Base-by-base conservation (phyloP, 1,139 yeast species). In the Hyphopichia buzzinii region DNA sequence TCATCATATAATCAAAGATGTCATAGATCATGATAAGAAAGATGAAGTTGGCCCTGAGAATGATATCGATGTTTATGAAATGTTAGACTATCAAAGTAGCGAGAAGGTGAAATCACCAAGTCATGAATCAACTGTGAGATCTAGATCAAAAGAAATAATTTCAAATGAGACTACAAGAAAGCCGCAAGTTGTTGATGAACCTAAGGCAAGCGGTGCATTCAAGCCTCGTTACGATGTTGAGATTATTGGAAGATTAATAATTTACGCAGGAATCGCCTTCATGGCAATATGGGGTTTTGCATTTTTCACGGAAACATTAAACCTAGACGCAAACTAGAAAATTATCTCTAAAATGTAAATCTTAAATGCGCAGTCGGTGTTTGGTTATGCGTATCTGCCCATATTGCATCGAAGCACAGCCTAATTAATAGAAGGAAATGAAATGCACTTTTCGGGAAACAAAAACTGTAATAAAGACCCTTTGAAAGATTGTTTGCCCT, bases 191-290 rank as follows among this genome's bases (percentile, higher is more conserved):
- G 23, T 7, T 7, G 40, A 29, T 25, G 28, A 29, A 21, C 35
- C 43, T 2, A 41, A 41, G 8, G 43, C 45, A 21, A 62, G 71
- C 39, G 74, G 71, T 4, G 81, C 66, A 30, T 78, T 62, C 54
- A 68, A 58, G 51, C 66, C 78, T 8, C 65, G 89, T 37, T 82
- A 80, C 50, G 92, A 84, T 43, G 81, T 84, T 22, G 90, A 83
- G 45, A 84, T 84, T 13, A 64, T 85, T 30, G 87, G 92, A 10
- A 69, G 90, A 49, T 57, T 85, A 40, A 64, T 83, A 14, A 84
- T 86, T 1, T 88, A 88, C 56, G 80, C 84, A 3, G 95, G 95
- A 0, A 76, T 87, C 19, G 68, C 87, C 0, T 48, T 63, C 19
- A 50, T 67, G 21, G 74, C 80, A 0, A 51, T 71, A 8, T 63